A percentile compares a stretch with the other conserved stretches of the same genome.
Conservation (phyloP, 2,329 filamentous ascomycete species). For the Sphaerulina vaccinii region DNA sequence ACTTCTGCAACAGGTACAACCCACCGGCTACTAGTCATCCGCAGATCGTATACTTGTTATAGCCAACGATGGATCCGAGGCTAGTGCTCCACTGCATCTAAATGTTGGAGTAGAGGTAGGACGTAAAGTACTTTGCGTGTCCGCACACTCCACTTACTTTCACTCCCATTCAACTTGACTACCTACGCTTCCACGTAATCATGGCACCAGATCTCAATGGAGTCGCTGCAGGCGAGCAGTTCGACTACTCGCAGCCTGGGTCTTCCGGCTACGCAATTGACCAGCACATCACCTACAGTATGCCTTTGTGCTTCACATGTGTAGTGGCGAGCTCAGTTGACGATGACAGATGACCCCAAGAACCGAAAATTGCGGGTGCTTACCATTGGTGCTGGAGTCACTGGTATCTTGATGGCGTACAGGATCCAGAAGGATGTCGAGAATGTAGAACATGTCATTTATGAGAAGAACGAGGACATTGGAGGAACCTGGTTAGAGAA, state of each 20-base stretch:
- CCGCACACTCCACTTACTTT: not conserved
- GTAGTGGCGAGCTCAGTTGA: not conserved
- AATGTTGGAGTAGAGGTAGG: not conserved
- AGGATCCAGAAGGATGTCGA: constrained; percentile 47
- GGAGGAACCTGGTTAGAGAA: constrained; percentile 51
- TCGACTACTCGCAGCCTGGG: constrained; percentile 47
- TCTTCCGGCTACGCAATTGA: constrained; percentile 44
- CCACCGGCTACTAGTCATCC: too few species aligned
- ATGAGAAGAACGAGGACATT: constrained; percentile 49
- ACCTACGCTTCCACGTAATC: not conserved
- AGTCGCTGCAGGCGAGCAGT: constrained; percentile 37
- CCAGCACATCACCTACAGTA: constrained; percentile 35
- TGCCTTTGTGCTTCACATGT: not conserved
- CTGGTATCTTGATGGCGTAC: constrained; percentile 50
- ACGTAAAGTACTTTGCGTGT: not conserved
- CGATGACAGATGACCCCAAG: constrained; percentile 36
- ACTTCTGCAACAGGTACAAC: too few species aligned
- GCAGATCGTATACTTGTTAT: too few species aligned
- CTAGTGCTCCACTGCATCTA: constrained; percentile 2
- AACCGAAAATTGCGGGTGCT: constrained; percentile 48
- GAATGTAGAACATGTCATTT: constrained; percentile 50
- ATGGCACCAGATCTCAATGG: constrained; percentile 48
- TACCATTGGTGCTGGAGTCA: constrained; percentile 51
- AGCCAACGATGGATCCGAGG: constrained; percentile 4
- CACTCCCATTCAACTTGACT: not conserved